Base-by-base conservation (phyloP, 2,329 filamentous ascomycete species). In the Teratosphaeria viscida region DNA sequence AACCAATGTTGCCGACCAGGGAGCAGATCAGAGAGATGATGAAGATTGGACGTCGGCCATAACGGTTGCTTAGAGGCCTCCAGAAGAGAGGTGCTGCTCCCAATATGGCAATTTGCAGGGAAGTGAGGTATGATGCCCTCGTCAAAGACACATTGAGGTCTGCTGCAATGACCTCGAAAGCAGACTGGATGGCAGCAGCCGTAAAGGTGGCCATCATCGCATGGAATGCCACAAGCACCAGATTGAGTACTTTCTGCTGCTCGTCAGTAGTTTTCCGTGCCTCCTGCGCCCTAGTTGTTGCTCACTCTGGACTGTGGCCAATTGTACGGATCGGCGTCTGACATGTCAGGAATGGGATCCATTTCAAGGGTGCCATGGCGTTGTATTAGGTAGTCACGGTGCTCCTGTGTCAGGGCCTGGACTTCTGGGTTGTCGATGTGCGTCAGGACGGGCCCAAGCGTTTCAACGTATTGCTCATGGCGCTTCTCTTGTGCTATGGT, bases 131-230 rank as follows among this genome's bases (percentile, higher is more conserved):
- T 1, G 75, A 77, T 0, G 79, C 73, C 2, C 70, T 70, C 58
- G 80, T 79, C 0, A 84, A 66, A 6, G 71, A 74, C 47, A 80
- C 75, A n/a, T 70, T 68, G 1, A 83, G 68, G 56, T 83, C 80
- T 27, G 71, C 68, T 1, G 80, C 74, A 34, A 84, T 82, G 27
- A 75, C 72, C 54, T 76, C 74, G 64, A 79, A 84, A 4, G 81
- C 81, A 2, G 78, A 77, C 61, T 81, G 79, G 61, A 83, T 82
- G 2, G 75, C 71, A 0, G 79, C 74, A 1, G 81, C 79, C 0
- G 75, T 79, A 61, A 83, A 82, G 0, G 79, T 80, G 55, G 75
- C 73, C 77, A 83, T 83, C 68, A 78, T 78, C 14, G 80, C 79
- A 55, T 63, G 63, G 26, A 65, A 66, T n/a, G 80, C 77, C 19